phyloP scores from a whole-genome alignment of 2,329 filamentous ascomycete species.

The Phialophora macrospora region DNA sequence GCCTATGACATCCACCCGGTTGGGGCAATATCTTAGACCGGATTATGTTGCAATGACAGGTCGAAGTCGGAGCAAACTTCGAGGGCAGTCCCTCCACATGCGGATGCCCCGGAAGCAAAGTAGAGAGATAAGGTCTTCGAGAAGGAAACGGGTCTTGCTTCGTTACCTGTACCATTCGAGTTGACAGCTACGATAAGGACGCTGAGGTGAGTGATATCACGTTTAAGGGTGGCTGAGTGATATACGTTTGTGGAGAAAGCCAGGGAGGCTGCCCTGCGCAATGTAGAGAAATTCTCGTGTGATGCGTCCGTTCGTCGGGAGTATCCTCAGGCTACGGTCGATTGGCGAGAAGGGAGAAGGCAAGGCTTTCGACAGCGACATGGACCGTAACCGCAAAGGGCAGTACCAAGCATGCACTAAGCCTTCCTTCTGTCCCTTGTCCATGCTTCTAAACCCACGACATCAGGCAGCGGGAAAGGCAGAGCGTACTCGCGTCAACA shows the following conservation, averaged over 20 bases:
- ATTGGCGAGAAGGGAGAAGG: neutral
- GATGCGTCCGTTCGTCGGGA: too few relatives aligned
- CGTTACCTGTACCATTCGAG: neutral
- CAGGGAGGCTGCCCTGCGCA: neutral
- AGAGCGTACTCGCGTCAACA: neutral
- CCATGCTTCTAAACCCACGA: too few relatives aligned
- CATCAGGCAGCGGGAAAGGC: neutral
- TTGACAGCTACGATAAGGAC: neutral
- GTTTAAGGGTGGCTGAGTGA: constrained; percentile 13
- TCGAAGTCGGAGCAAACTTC: neutral
- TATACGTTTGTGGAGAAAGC: constrained; percentile 1
- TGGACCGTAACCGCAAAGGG: neutral
- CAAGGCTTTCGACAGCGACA: neutral
- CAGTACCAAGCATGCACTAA: neutral
- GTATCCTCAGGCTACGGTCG: too few relatives aligned
- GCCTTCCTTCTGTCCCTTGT: neutral
- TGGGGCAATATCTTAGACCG: neutral
- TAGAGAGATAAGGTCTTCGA: constrained; percentile 12
- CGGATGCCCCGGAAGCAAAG: constrained; percentile 10
- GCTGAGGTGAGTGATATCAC: constrained; percentile 11
- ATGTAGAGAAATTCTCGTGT: too few relatives aligned
- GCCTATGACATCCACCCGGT: neutral
- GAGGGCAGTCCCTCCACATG: neutral
- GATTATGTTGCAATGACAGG: constrained; percentile 13
- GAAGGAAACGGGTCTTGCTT: neutral